Base-by-base conservation (phyloP, 177 flowering plant genomes). In the Vitis hybrid region DNA sequence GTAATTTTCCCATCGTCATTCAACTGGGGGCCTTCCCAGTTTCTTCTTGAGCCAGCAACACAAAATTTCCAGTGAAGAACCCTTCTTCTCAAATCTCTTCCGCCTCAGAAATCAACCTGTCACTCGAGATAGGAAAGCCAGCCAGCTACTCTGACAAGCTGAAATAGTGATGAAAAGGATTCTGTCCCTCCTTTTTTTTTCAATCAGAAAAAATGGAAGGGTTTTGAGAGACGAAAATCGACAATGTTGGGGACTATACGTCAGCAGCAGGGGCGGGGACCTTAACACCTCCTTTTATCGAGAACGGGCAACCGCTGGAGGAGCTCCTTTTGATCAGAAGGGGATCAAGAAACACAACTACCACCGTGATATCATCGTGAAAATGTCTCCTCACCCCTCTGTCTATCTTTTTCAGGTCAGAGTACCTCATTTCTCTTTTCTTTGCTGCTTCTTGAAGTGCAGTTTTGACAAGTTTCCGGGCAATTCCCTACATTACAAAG, bases 291-390 rank as follows among this genome's bases (percentile, higher is more conserved):
- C 84, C 85, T 78, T 63, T 76, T 10, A 87, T 78, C 0, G 88
- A 84, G 39, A 80, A 2, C 1, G 74, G 69, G 20, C 68, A 55
- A 60, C 50, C 22, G 4, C 22, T 65, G 59, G 19, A n/a, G 34
- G 74, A 53, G 34, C 19, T 69, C 50, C 67, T 71, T 61, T 68
- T 73, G 51, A 67, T 66, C 69, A 73, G 49, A 39, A 52, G 15
- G 2, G 67, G 76, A 66, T 78, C 78, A 12, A 88, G 69, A 77
- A 78, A 89, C 61, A 87, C 69, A 12, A 89, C 90, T 9, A 89
- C 74, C 1, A 89, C 91, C 0, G 89, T 82, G 2, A 86, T 87
- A 63, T 90, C 94, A 61, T 90, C 94, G 52, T 90, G 94, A 69
- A 90, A 90, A 77, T 86, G 90, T 52, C 94, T 80, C 72, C 94